A percentile compares a stretch with the other conserved stretches of the same genome.
These are phyloP conservation scores for Hyaloraphidium curvatum DNA, from an alignment of 192 early-diverging fungal species.

Conservation along the genomic window DNA sequence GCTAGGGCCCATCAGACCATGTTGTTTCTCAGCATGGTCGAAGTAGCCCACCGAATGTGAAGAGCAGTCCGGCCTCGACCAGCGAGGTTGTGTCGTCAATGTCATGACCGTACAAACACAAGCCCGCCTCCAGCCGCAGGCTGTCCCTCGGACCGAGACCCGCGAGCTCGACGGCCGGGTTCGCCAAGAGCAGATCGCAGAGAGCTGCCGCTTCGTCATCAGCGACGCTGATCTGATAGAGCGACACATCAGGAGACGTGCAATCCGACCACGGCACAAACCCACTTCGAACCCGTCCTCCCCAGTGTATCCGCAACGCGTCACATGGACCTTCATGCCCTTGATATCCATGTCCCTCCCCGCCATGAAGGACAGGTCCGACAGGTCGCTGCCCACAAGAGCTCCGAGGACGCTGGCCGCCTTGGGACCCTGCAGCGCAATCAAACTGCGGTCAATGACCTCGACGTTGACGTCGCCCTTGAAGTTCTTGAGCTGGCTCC, in stretches of 20 bases:
- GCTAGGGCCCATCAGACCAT: too few species aligned
- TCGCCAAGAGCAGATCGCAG: constrained; percentile 40
- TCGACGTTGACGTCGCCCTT: constrained; percentile 75
- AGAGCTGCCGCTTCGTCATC: constrained; percentile 44
- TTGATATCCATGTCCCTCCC: constrained; percentile 46
- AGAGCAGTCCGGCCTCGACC: constrained; percentile 79
- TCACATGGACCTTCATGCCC: constrained; percentile 66
- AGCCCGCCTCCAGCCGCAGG: constrained; percentile 85
- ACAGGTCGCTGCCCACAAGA: constrained; percentile 13
- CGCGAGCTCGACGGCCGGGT: constrained; percentile 68
- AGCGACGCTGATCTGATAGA: constrained; percentile 62
- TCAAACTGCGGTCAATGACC: constrained; percentile 62
- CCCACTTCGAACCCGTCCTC: constrained; percentile 94
- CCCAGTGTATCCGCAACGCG: constrained; percentile 95
- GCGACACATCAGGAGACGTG: background rate
- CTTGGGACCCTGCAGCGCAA: constrained; percentile 65
- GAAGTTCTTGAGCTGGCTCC: constrained; percentile 52
- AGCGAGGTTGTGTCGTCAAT: constrained; percentile 80
- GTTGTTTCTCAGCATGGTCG: too few species aligned
- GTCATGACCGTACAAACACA: constrained; percentile 95
- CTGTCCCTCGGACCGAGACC: constrained; percentile 89
- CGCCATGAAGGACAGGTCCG: constrained; percentile 79
- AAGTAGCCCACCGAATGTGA: constrained; percentile 62
- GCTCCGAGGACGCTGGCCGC: background rate
- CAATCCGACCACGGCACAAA: background rate